Evolutionary conservation across 495 filamentous ascomycete genomes (phyloP).

Genomic region (Neurospora sp.): DNA sequence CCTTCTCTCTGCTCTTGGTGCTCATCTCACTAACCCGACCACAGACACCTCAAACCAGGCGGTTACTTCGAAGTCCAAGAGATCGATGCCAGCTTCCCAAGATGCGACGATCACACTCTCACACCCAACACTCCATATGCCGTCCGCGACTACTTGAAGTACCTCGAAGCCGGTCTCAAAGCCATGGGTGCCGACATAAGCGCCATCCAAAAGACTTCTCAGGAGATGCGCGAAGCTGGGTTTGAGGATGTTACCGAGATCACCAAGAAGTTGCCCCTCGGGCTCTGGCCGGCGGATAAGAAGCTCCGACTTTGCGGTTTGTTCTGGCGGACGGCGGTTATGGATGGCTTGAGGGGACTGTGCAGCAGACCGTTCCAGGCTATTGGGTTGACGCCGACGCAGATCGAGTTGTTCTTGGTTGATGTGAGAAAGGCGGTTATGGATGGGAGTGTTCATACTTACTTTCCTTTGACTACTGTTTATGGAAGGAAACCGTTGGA

Average conservation of each 20-base stretch:
- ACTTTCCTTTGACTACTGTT: constrained; percentile 21
- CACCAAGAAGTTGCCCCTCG: constrained; percentile 24
- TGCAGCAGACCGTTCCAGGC: constrained; percentile 18
- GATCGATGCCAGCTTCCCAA: constrained; percentile 21
- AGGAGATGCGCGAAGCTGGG: constrained; percentile 17
- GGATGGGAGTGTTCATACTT: constrained; percentile 21
- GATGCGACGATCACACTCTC: constrained; percentile 34
- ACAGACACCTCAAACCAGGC: constrained; percentile 37
- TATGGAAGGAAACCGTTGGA: constrained; percentile 22
- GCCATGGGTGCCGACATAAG: constrained; percentile 18
- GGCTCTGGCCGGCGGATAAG: constrained; percentile 23
- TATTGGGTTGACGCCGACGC: constrained; percentile 24
- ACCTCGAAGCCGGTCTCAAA: constrained; percentile 18
- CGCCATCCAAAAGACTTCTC: constrained; percentile 9
- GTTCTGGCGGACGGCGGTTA: constrained; percentile 23
- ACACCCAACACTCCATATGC: constrained; percentile 21
- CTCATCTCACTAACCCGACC: constrained; percentile 1
- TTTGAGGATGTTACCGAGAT: constrained; percentile 15
- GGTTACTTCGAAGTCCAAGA: constrained; percentile 48
- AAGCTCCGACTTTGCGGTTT: constrained; percentile 22
- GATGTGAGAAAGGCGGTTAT: constrained; percentile 27
- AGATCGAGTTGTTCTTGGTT: constrained; percentile 31
- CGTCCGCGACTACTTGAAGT: constrained; percentile 24
- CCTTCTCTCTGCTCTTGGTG: background rate
- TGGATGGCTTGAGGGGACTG: constrained; percentile 28